Base-by-base conservation (phyloP, 208 protist species). In the Acanthamoeba sp. region DNA sequence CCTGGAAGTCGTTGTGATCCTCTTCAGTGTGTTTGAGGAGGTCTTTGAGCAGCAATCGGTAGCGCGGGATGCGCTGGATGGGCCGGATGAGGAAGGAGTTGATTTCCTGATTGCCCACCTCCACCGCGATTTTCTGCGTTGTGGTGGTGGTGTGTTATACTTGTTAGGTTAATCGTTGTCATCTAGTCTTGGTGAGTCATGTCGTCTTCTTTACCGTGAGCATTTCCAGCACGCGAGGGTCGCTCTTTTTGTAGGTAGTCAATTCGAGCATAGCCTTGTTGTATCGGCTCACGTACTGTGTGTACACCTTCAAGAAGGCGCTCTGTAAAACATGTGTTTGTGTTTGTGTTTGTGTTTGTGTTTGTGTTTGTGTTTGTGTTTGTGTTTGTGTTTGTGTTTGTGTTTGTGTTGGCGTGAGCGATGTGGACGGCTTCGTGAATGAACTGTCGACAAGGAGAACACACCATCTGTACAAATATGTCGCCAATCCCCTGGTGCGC, bases 21-120 rank as follows among this genome's bases (percentile, higher is more conserved):
- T 82, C 50, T 22, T 94, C 91, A 0, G 71, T 94, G 91, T 94
- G 91, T 40, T 87, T 87, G 38, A 94, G 64, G 32, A 94, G 45
- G n/a, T 94, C 91, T 18, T 82, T 87, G 48, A 94, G 91, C 48
- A 94, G 73, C 71, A 94, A 34, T 38, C 64, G 32, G n/a, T 94
- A 94, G 42, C 91, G 91, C 16, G 91, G 91, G 36, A 94, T 94
- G 52, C 91, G 91, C 45, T 94, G 91, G 27, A 94, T 50, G n/a
- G 91, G 91, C 22, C 38, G 64, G 34, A 94, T 94, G 36, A 94
- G 89, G 29, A 93, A 80, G 22, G 89, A 73, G 27, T 42, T 57
- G 22, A 93, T 82, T 20, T 93, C 89, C 32, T 93, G 57, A 36
- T 48, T 48, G 55, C 48, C 64, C 62, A 73, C 29, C 89, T 57